Conservation (phyloP, 1,139 yeast species). For the Maudiozyma humilis region DNA sequence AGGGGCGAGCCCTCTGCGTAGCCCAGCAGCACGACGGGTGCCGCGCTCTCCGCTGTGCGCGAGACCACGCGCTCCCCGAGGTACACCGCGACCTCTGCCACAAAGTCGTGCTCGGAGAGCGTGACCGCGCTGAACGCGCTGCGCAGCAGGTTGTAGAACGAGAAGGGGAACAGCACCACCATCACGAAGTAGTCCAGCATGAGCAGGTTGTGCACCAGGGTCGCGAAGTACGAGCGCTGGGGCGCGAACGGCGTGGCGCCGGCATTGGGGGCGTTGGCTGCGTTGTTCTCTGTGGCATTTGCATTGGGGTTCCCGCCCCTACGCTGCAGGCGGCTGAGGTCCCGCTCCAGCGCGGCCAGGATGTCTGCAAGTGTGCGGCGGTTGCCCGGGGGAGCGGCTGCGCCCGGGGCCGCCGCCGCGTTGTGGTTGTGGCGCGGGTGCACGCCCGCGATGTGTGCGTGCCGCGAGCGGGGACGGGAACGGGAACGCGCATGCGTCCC, state of each 20-base stretch:
- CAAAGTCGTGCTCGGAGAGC: slow-evolving; percentile 24
- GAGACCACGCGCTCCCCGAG: slow-evolving; percentile 15
- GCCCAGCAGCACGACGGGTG: slow-evolving; percentile 8
- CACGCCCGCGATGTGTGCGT: neutral
- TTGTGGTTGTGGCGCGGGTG: neutral
- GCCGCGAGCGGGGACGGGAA: no score
- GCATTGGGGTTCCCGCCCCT: neutral
- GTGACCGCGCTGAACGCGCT: slow-evolving; percentile 26
- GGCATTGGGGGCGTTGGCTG: no score
- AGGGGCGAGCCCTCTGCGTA: slow-evolving; percentile 12
- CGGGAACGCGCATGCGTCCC: neutral
- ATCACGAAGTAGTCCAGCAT: slow-evolving; percentile 26
- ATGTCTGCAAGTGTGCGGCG: slow-evolving; percentile 3
- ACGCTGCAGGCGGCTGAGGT: neutral
- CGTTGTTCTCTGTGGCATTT: neutral
- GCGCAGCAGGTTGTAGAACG: slow-evolving; percentile 25
- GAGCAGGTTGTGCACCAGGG: slow-evolving; percentile 19
- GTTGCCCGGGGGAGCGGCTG: no score
- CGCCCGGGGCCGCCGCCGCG: no score
- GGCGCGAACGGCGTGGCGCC: slow-evolving; percentile 17
- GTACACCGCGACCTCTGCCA: slow-evolving; percentile 20
- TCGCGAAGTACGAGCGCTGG: slow-evolving; percentile 15
- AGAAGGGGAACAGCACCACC: slow-evolving; percentile 27
- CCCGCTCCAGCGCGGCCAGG: slow-evolving; percentile 3
- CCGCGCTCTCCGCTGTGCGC: no score